These are phyloP conservation scores for Candida smagusa DNA, from an alignment of 1,139 yeast genomes.

Conservation along the genomic window DNA sequence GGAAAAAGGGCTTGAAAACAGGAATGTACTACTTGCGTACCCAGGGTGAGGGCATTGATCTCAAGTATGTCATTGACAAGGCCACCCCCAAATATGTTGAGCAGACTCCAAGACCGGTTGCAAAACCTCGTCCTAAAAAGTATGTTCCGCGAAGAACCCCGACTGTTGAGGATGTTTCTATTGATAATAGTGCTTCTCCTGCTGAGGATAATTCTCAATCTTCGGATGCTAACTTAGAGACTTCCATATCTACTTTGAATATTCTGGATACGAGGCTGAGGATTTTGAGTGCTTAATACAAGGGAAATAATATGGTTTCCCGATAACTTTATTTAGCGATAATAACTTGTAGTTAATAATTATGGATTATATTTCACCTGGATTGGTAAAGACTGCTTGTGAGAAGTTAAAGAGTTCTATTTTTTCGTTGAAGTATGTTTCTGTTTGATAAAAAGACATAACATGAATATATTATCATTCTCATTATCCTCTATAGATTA, in stretches of 20 bases:
- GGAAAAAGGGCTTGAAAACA: conserved; percentile 95
- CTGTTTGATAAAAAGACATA: too few relatives aligned
- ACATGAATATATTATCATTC: too few relatives aligned
- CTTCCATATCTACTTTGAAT: conserved; percentile 6
- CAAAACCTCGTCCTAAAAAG: conserved; percentile 4
- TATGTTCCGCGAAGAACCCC: conserved; percentile 5
- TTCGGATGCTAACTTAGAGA: conserved; percentile 3
- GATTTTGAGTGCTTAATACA: neutral
- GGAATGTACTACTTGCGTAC: conserved; percentile 98
- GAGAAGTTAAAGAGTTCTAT: too few relatives aligned
- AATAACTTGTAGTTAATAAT: too few relatives aligned
- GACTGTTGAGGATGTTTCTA: neutral
- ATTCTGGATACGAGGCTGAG: conserved; percentile 1
- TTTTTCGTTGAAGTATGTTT: too few relatives aligned
- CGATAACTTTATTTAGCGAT: too few relatives aligned
- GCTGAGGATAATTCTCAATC: neutral
- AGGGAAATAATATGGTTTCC: too few relatives aligned
- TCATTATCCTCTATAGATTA: too few relatives aligned
- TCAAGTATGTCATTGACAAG: conserved; percentile 8
- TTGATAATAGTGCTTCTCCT: neutral
- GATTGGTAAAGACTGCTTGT: too few relatives aligned
- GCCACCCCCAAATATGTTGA: conserved; percentile 7
- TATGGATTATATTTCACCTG: too few relatives aligned
- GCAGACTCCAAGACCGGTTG: conserved; percentile 2
- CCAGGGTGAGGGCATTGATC: conserved; percentile 40